Evolutionary conservation across 2,329 filamentous ascomycete genomes (phyloP).

Genomic region (Falciphora oryzae): DNA sequence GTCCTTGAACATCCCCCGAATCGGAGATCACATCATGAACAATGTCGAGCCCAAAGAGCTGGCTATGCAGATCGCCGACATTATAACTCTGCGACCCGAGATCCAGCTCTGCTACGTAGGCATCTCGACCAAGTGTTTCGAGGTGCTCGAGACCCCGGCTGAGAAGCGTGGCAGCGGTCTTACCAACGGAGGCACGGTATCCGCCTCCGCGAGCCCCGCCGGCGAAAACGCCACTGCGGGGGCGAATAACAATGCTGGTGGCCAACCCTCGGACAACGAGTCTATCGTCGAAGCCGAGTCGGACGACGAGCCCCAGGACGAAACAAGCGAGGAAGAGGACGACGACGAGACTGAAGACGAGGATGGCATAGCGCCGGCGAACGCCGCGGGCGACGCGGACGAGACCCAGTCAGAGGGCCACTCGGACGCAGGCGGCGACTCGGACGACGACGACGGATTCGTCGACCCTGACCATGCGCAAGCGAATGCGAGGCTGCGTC

Average conservation of each 20-base stretch:
- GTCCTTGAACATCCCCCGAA: conserved; percentile 30
- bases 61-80: conserved; percentile 70
- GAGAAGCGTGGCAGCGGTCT: conserved; percentile 32
- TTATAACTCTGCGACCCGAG: conserved; percentile 69
- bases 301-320: conserved; percentile 40
- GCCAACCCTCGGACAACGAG: background rate
- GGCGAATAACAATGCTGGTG: conserved; percentile 10
- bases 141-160: conserved; percentile 62
- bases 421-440: conserved; percentile 25
- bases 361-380: conserved; percentile 30
- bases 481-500: conserved; percentile 45
- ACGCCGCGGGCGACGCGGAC: conserved; percentile 22
- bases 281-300: conserved; percentile 13
- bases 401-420: conserved; percentile 29
- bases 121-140: conserved; percentile 72
- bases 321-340: conserved; percentile 36
- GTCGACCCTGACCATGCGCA: conserved; percentile 35
- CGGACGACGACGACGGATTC: conserved; percentile 44
- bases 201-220: conserved; percentile 14
- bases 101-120: conserved; percentile 74
- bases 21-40: conserved; percentile 17
- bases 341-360: conserved; percentile 41
- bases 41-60: conserved; percentile 59
- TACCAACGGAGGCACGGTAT: conserved; percentile 13
- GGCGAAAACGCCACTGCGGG: conserved; percentile 11